Base-by-base conservation (phyloP, 2,329 filamentous ascomycete species). In the Alternaria conjuncta region DNA sequence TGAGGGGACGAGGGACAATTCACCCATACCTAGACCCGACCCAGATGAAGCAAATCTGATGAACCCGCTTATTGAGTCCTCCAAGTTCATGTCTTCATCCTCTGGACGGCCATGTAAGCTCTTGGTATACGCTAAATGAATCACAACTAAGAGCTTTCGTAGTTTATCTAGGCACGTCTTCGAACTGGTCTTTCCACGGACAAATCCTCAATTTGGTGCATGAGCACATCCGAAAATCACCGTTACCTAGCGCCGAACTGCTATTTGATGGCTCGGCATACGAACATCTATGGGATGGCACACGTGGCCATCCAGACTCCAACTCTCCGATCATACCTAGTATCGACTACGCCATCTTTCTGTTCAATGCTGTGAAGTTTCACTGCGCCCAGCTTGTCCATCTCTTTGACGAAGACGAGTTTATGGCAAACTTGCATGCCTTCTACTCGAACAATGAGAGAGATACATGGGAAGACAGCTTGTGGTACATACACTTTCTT, bases 361-460 rank as follows among this genome's bases (percentile, higher is more conserved):
- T 88, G 4, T 84, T 87, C 75, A 87, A 86, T 63, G 83, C 84
- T 0, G 85, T 87, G 61, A 87, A 87, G 58, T 88, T 87, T 46
- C 84, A 87, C 62, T 86, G 85, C 58, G 82, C 83, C 4, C 85
- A 86, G 28, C 71, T 87, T 3, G 86, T 86, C 23, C 85, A 86
- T 53, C 74, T 88, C 64, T 86, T 87, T 46, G 85, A 88, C 23
- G 86, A 87, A 53, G 78, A 82, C 11, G 79, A 78, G 0, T 88
- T 87, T 60, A 86, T 85, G 81, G 68, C 67, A 6, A 75, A 78
- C 5, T 72, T 85, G 9, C 75, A 79, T 41, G 69, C 74, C 3
- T 85, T 84, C 65, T 81, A 85, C 60, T 73, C 79, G 2, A 73
- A 77, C 20, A 71, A 73, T 2, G 75, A 73, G 44, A 75, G 68